Conservation (phyloP, 768 basidiomycete species). For the Dioszegia crocea region DNA sequence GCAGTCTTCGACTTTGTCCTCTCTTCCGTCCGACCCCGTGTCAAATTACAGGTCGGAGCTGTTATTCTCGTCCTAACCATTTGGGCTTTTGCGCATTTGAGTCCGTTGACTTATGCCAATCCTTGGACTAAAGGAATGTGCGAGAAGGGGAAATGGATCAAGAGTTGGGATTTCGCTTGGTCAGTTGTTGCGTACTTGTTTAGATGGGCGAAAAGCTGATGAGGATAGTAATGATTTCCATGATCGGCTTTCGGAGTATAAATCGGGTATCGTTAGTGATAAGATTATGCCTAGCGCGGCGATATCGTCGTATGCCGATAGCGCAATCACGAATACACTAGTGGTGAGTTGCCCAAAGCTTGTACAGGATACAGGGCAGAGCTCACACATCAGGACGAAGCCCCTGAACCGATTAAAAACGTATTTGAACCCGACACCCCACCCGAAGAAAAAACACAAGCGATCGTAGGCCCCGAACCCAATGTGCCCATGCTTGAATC, state of each 20-base stretch:
- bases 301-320: conserved; percentile 7
- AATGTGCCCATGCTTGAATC: conserved; percentile 44
- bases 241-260: conserved; percentile 40
- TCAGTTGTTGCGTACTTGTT: conserved; percentile 15
- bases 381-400: conserved; percentile 28
- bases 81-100: conserved; percentile 73
- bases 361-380: neutral
- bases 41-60: conserved; percentile 74
- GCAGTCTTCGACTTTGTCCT: conserved; percentile 80
- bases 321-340: conserved; percentile 29
- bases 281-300: conserved; percentile 12
- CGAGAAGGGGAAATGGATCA: conserved; percentile 71
- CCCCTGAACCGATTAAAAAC: conserved; percentile 44
- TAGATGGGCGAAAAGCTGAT: conserved; percentile 3
- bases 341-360: conserved; percentile 8
- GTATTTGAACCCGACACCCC: conserved; percentile 33
- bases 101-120: conserved; percentile 75
- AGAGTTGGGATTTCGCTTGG: conserved; percentile 95
- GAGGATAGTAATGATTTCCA: conserved; percentile 42
- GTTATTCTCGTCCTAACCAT: conserved; percentile 62
- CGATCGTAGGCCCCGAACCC: conserved; percentile 37
- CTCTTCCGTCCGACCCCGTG: conserved; percentile 66
- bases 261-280: conserved; percentile 1
- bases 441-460: conserved; percentile 43
- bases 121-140: conserved; percentile 83